phyloP scores from a whole-genome alignment of 352 stramenopile genomes.

The Globisporangium nodosum region DNA sequence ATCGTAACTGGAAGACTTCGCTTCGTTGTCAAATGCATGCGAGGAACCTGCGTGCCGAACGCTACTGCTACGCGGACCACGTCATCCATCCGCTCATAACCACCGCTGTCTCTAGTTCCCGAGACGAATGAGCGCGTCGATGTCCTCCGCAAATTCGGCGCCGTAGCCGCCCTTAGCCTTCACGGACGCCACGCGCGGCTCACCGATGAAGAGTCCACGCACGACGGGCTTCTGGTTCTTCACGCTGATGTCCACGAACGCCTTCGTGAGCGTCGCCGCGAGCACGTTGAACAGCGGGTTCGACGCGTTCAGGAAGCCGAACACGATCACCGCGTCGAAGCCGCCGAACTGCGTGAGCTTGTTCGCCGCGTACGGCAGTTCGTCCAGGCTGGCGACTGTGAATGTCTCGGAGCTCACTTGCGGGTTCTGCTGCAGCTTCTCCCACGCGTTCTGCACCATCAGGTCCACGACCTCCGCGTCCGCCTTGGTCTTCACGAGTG shows the following conservation, averaged over 20 bases:
- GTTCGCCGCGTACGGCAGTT: conserved; percentile 79
- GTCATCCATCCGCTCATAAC: neutral
- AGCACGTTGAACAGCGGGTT: conserved; percentile 64
- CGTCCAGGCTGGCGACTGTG: conserved; percentile 58
- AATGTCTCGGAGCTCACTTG: conserved; percentile 52
- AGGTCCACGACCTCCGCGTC: conserved; percentile 70
- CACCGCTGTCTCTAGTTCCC: conserved; percentile 29
- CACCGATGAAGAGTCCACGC: conserved; percentile 73
- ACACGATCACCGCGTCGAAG: conserved; percentile 74
- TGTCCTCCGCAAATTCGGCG: conserved; percentile 50
- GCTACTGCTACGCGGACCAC: too few species aligned
- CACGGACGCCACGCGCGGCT: conserved; percentile 63
- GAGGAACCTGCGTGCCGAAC: too few species aligned
- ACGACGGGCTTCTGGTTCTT: conserved; percentile 75
- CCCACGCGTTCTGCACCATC: conserved; percentile 62
- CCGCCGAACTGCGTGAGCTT: conserved; percentile 62
- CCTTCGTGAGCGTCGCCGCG: conserved; percentile 49
- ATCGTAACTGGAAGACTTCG: too few species aligned
- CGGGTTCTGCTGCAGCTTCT: conserved; percentile 29
- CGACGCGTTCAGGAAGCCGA: conserved; percentile 66
- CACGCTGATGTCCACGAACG: conserved; percentile 82
- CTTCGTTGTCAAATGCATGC: too few species aligned
- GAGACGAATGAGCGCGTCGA: conserved; percentile 57
- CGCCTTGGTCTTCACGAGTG: conserved; percentile 69
- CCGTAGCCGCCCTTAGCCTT: conserved; percentile 71